phyloP scores from a whole-genome alignment of 345 rosid genomes.

The Populus pruinosa region DNA sequence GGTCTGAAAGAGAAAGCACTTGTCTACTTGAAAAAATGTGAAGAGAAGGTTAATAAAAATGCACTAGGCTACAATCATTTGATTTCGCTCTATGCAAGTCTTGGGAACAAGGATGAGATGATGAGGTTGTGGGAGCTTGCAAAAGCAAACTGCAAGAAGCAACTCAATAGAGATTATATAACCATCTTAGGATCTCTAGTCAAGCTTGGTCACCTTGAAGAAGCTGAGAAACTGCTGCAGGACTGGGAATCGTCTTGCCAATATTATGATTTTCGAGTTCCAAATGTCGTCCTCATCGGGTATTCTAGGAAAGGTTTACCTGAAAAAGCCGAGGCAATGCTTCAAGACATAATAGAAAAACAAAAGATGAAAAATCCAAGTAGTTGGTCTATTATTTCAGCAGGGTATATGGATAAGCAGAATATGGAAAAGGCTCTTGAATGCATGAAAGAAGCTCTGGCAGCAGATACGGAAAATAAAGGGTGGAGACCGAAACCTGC shows the following conservation, averaged over 20 bases:
- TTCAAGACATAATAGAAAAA: slow-evolving; percentile 24
- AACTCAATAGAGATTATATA: slow-evolving; percentile 34
- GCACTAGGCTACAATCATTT: slow-evolving; percentile 36
- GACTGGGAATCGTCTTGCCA: slow-evolving; percentile 41
- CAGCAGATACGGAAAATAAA: slow-evolving; percentile 25
- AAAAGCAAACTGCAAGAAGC: slow-evolving; percentile 34
- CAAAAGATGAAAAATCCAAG: slow-evolving; percentile 33
- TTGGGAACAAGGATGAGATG: slow-evolving; percentile 43
- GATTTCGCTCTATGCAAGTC: slow-evolving; percentile 37
- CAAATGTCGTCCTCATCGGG: slow-evolving; percentile 43
- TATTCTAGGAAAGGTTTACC: slow-evolving; percentile 33
- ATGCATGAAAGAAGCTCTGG: slow-evolving; percentile 45
- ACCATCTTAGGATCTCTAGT: slow-evolving; percentile 35
- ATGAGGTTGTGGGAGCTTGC: slow-evolving; percentile 41
- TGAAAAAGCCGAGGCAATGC: slow-evolving; percentile 38
- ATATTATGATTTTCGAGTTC: slow-evolving; percentile 42
- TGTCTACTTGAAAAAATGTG: slow-evolving; percentile 38
- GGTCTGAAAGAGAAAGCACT: slow-evolving; percentile 34
- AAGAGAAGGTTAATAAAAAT: slow-evolving; percentile 29
- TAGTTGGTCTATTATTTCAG: slow-evolving; percentile 44
- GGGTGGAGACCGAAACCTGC: slow-evolving; percentile 37
- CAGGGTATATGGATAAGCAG: slow-evolving; percentile 33
- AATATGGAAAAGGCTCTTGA: slow-evolving; percentile 43
- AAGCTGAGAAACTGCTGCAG: slow-evolving; percentile 31
- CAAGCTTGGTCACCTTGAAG: slow-evolving; percentile 40